Conservation (phyloP, 208 protist genomes). For the Wallacemonas sp. region DNA sequence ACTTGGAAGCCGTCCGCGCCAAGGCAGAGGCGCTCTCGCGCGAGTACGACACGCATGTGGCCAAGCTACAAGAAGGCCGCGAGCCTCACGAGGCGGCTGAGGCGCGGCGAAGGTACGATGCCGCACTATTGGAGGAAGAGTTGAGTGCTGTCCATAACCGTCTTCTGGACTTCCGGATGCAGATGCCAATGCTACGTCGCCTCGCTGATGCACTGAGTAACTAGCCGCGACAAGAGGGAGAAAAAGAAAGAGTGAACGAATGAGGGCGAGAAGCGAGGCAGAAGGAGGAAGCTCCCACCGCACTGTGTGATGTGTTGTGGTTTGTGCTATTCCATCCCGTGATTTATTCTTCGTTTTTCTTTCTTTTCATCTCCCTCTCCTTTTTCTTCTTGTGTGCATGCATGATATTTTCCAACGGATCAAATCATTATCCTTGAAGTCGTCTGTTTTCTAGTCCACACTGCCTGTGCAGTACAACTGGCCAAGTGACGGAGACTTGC, state of each 20-base stretch:
- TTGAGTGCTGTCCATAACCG: conserved; percentile 19
- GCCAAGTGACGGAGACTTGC: too few relatives aligned
- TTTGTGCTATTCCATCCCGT: too few relatives aligned
- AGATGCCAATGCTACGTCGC: conserved; percentile 35
- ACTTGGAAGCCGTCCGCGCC: conserved; percentile 28
- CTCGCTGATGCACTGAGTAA: conserved; percentile 32
- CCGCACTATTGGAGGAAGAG: conserved; percentile 25
- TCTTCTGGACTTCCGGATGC: conserved; percentile 26
- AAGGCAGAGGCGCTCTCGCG: conserved; percentile 21
- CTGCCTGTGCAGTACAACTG: too few relatives aligned
- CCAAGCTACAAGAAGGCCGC: conserved; percentile 5
- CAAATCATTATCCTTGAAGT: too few relatives aligned
- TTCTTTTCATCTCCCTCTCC: not conserved
- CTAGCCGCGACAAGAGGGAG: not conserved
- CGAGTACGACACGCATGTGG: conserved; percentile 31
- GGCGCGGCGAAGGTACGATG: conserved; percentile 26
- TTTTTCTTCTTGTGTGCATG: not conserved
- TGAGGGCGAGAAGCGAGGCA: too few relatives aligned
- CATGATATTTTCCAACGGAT: too few relatives aligned
- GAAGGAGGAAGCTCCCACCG: too few relatives aligned
- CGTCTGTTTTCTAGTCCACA: too few relatives aligned
- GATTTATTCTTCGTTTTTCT: not conserved
- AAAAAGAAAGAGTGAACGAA: not conserved
- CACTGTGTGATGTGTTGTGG: too few relatives aligned
- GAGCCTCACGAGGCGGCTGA: conserved; percentile 6